Base-by-base conservation (phyloP, 2,329 filamentous ascomycete species). In the Aspergillus glaucus region DNA sequence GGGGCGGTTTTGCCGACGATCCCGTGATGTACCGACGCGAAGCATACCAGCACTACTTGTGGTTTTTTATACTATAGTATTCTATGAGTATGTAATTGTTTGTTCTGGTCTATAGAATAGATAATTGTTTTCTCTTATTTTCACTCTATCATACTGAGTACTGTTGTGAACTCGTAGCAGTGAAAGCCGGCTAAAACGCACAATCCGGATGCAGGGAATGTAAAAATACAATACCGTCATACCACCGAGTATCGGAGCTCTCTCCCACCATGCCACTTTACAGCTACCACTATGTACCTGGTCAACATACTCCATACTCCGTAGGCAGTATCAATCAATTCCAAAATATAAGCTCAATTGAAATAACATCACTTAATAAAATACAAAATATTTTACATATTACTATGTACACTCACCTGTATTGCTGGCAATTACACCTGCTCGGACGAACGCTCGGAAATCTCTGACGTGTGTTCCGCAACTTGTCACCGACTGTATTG, bases 1-100 rank as follows among this genome's bases (percentile, higher is more conserved):
- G 65, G 67, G 67, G 65, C 64, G 64, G 65, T 67, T 70, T 69
- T 69, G 65, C 66, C 66, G 66, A 68, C 59, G 61, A 62, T 69
- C 66, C 66, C 66, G 66, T 68, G 65, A 68, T 69, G 64, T 64
- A 63, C 66, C 66, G 65, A 68, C 54, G 10, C 37, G 15, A 12
- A 12, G 10, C 19, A 40, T 40, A 19, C 37, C 19, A 40, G 15
- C 19, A 8, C 17, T 40, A 19, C 37, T 48, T 40, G n/a, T 37
- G 24, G 34, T 26, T 36, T 45, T 32, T 28, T 10, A 28, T 28
- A 10, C 9, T 28, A 28, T 4, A 28, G 9, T 28, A 28, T 28
- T 28, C n/a, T 19, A 40, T n/a, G 32, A 15, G 14, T 36, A 36
- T 36, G 12, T n/a, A 6, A 15, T 15, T 36, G 12, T 17, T 7